Evolutionary conservation across 2,329 filamentous ascomycete species (phyloP), one percentile per base, ranked within the genome.

Genomic region (Colletotrichum cordylinicola): DNA sequence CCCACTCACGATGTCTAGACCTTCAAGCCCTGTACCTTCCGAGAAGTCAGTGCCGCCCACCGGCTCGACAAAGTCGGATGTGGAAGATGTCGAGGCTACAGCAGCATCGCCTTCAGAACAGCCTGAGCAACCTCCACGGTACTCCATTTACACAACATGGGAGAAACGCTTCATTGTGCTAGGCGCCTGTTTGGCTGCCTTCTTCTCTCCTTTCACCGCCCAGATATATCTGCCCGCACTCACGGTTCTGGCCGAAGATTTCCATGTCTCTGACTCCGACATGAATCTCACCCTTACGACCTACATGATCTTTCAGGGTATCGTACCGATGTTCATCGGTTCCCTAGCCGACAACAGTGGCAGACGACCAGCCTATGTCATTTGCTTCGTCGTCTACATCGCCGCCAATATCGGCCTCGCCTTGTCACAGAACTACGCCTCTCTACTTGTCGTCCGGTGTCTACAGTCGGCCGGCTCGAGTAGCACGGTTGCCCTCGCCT

Each of bases 401-500:
- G 79, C 77, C 6, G 86, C 84, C 58, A 86, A 81, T 37, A 79
- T 87, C 10, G 91, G 84, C 13, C 89, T 90, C 79, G 90, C 91
- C 0, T 80, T 90, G 24, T 86, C 89, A 2, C 87, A 87, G 0
- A 86, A 84, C n/a, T 80, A 91, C n/a, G 84, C 82, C 21, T 82
- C 87, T 66, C 85, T 93, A 37, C 88, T 93, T 62, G 86, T 84
- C 4, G 92, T 94, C 78, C 89, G 92, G 2, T 90, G 94, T 77
- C 78, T 94, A 16, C 74, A 76, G 10, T 74, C 74, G 2, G 88
- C 90, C 4, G 94, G 93, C 10, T 83, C 90, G 18, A 92, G 92
- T 61, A 93, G 93, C 37, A 89, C 89, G 5, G 89, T 88, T 35
- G 90, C 92, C 1, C 81, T 94, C 10, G 93, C 92, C 0, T 92